Conservation (phyloP, 2,329 filamentous ascomycete species). For the Calonectria honghensis region DNA sequence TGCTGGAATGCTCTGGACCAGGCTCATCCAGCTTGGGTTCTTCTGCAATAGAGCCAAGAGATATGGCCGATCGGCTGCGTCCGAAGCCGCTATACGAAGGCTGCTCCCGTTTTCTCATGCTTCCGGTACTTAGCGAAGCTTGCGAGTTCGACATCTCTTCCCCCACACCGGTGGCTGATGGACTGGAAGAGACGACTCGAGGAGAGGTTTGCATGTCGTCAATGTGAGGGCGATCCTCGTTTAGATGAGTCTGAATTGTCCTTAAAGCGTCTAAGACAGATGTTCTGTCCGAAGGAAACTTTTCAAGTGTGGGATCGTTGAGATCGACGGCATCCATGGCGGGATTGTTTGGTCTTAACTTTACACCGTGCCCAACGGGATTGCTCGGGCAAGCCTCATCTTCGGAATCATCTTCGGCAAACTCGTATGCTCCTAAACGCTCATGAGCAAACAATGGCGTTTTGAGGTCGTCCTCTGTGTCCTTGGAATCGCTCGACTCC, state of each 20-base stretch:
- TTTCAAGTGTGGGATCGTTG: conserved; percentile 69
- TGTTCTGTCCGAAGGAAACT: conserved; percentile 66
- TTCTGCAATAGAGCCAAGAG: conserved; percentile 69
- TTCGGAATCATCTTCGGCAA: conserved; percentile 58
- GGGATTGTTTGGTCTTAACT: conserved; percentile 45
- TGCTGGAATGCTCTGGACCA: conserved; percentile 10
- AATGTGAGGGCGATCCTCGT: conserved; percentile 62
- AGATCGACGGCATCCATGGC: conserved; percentile 58
- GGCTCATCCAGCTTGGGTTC: conserved; percentile 57
- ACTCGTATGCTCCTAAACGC: conserved; percentile 64
- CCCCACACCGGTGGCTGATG: conserved; percentile 61
- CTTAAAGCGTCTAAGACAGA: conserved; percentile 68
- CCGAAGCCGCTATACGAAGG: conserved; percentile 58
- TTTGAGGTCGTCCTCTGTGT: conserved; percentile 49
- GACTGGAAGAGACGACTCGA: conserved; percentile 58
- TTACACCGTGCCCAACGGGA: conserved; percentile 45
- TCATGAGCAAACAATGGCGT: conserved; percentile 70
- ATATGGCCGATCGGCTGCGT: conserved; percentile 62
- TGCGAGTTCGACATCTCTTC: conserved; percentile 61
- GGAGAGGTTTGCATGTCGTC: conserved; percentile 62
- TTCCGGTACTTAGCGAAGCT: conserved; percentile 59
- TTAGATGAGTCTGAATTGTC: conserved; percentile 66
- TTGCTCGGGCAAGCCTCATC: conserved; percentile 50
- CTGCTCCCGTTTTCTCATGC: conserved; percentile 58
- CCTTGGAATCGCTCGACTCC: conserved; percentile 35